Base-by-base conservation (phyloP, 345 rosid genomes). In the Toxicodendron radicans region DNA sequence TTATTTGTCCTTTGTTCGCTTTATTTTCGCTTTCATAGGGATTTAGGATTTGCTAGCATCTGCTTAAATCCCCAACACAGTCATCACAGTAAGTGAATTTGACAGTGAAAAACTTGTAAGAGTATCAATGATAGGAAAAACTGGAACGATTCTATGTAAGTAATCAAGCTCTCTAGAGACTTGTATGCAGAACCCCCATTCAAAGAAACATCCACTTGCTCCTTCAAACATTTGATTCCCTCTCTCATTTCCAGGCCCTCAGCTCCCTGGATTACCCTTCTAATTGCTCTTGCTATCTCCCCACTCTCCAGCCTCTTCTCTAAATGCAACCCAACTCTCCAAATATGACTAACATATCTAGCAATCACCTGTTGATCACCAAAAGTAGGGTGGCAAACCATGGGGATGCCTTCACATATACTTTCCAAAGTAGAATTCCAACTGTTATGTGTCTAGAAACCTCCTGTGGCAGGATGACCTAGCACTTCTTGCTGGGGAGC, bases 311-410 rank as follows among this genome's bases (percentile, higher is more conserved):
- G 41, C 20, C 80, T 78, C 11, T 72, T 78, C 59, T 80, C 82
- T 72, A 77, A 58, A 45, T 67, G 75, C 38, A 81, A 16, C 10
- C 89, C 87, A 27, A 74, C 68, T 35, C 52, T 58, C 89, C 89
- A 83, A 8, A 79, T 72, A 18, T 70, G 68, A 58, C 80, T 79
- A n/a, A 78, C 68, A 14, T 43, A 71, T 62, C 83, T 71, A 6
- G 83, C 72, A 49, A 76, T 82, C 3, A 82, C 76, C 27, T 11
- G 20, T 63, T 84, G 84, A 65, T 86, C 87, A 24, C 57, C 62
- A 32, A 83, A 83, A 64, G 68, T 38, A n/a, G 87, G 86, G 69
- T 61, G 58, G 18, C 86, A 86, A 59, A 86, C 79, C 89, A 86
- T 73, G 0, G 85, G 87, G 20, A 83, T 80, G 0, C 79, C 69